Evolutionary conservation across 192 early-diverging fungal species (phyloP), one percentile per base, ranked within the genome.

Genomic region (Dissophora globulifera): DNA sequence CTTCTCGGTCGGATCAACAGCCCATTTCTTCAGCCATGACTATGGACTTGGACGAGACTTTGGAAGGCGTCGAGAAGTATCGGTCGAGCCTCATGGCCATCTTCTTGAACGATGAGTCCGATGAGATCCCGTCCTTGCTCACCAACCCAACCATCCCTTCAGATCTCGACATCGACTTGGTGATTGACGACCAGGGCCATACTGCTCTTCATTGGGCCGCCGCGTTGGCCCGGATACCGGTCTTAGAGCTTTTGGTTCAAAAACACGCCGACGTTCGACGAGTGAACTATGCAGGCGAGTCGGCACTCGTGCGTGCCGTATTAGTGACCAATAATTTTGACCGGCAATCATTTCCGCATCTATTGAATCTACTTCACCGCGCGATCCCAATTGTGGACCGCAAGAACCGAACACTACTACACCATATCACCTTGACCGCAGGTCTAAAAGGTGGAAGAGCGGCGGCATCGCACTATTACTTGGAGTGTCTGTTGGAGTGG

Each of bases 131-230:
- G 35, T 50, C 76, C 2, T 50, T 85, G 4, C 43, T 85, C 23
- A 75, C 64, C 22, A 58, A 79, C 25, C 60, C 71, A 25, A 64
- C 69, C 8, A 66, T 74, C 1, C 81, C 85, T 0, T 23, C 48
- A 9, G 88, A 88, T 35, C 79, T 95, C 22, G 88, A 97, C 40
- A 80, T 94, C 26, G 89, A 98, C 69, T 67, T 96, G 25, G 81
- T 89, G 3, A 94, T 99, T 56, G 98, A 99, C 58, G 95, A 96
- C 45, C 93, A 93, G 43, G 96, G 96, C 13, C 95, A 99, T 79
- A 94, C 95, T 0, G 87, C 95, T 1, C 80, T 98, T 9, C 98
- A 99, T 63, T 99, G 96, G 96, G 95, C 98, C 13, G 92, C 95
- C 1, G 93, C 96, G 9, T 80, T 98, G 22, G 96, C 89, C 0